Evolutionary conservation across 192 early-diverging fungal species (phyloP).

Genomic region (Coemansia sp.): DNA sequence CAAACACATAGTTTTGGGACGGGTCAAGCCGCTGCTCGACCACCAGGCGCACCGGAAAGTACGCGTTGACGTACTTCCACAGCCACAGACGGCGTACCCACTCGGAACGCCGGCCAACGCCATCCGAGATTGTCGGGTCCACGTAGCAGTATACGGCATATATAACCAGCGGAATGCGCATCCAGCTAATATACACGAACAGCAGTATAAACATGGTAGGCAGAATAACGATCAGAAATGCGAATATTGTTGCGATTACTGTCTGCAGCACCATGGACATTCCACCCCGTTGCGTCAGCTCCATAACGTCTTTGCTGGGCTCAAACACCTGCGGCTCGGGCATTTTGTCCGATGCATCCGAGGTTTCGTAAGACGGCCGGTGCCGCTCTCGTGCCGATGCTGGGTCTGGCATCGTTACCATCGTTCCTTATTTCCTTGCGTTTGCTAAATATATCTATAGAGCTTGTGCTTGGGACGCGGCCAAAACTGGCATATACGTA

Average conservation of each 20-base stretch:
- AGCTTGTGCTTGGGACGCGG: not conserved
- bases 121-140: slow-evolving; percentile 43
- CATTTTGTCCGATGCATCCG: not conserved
- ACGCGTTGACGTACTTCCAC: slow-evolving; percentile 82
- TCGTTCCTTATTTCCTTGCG: not conserved
- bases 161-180: slow-evolving; percentile 31
- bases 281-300: slow-evolving; percentile 31
- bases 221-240: slow-evolving; percentile 34
- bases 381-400: slow-evolving; percentile 1
- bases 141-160: slow-evolving; percentile 47
- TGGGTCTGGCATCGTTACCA: not conserved
- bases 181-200: slow-evolving; percentile 26
- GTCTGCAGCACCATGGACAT: slow-evolving; percentile 26
- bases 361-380: not conserved
- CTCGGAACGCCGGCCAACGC: slow-evolving; percentile 59
- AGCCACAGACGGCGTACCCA: slow-evolving; percentile 56
- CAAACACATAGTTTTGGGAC: slow-evolving; percentile 84
- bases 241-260: slow-evolving; percentile 31
- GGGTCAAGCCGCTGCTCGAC: slow-evolving; percentile 85
- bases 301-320: slow-evolving; percentile 33
- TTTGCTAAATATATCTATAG: not conserved
- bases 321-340: slow-evolving; percentile 41
- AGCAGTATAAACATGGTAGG: slow-evolving; percentile 21
- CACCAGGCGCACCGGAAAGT: slow-evolving; percentile 78
- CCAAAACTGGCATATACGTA: not conserved